Evolutionary conservation across 2,329 filamentous ascomycete genomes (phyloP).

Genomic region (Xylaria sp.): DNA sequence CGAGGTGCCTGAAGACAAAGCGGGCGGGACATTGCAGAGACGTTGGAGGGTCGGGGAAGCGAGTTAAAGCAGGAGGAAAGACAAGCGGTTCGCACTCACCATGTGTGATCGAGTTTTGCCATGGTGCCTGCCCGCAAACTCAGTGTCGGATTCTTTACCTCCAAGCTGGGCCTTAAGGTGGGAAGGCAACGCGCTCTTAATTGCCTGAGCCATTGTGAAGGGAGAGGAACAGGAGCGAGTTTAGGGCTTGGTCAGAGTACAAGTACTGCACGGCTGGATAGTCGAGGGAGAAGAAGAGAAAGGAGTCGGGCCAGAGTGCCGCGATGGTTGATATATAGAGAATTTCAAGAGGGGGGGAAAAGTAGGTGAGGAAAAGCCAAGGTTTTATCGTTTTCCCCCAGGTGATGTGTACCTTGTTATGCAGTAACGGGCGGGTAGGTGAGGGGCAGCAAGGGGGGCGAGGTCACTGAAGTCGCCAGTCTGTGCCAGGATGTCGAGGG

Average conservation of each 20-base stretch:
- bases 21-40: constrained; percentile 10
- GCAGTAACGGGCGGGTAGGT: constrained; percentile 19
- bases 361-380: constrained; percentile 32
- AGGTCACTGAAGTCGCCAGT: background rate
- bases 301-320: background rate
- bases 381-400: constrained; percentile 29
- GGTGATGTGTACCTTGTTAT: constrained; percentile 28
- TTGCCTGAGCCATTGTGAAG: constrained; percentile 66
- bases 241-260: constrained; percentile 12
- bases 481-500: background rate
- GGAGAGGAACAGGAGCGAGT: constrained; percentile 8
- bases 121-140: constrained; percentile 71
- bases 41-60: background rate
- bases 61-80: constrained; percentile 4
- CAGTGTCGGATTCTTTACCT: constrained; percentile 51
- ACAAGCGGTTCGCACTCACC: constrained; percentile 59
- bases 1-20: constrained; percentile 9
- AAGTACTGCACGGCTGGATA: background rate
- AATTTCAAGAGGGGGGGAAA: constrained; percentile 15
- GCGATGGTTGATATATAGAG: constrained; percentile 4
- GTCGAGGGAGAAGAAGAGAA: background rate
- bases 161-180: constrained; percentile 73
- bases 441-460: constrained; percentile 17
- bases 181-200: constrained; percentile 78
- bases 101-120: constrained; percentile 87